phyloP scores from a whole-genome alignment of 306 rosid species.

The Biancaea sappan region DNA sequence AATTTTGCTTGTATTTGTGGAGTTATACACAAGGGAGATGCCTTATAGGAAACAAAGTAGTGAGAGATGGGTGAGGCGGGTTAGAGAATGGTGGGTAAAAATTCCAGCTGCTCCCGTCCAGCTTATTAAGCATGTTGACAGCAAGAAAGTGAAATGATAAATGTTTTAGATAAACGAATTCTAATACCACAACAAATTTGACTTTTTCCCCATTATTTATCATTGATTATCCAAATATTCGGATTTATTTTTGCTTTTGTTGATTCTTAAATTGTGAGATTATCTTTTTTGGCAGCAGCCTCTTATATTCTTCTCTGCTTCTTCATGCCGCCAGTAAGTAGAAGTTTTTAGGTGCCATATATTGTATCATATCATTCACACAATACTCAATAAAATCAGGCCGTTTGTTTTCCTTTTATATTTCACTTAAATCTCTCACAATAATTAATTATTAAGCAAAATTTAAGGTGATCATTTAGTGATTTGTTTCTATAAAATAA shows the following conservation, averaged over 20 bases:
- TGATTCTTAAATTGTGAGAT: background rate
- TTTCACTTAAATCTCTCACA: too few relatives aligned
- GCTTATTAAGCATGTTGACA: conserved; percentile 61
- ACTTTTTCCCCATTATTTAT: conserved; percentile 14
- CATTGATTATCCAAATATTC: background rate
- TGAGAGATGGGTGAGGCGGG: conserved; percentile 59
- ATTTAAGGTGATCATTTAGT: too few relatives aligned
- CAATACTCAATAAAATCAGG: too few relatives aligned
- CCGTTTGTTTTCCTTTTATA: too few relatives aligned
- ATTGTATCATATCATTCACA: too few relatives aligned
- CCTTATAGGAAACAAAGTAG: conserved; percentile 80
- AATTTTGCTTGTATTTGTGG: conserved; percentile 54
- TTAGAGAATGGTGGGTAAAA: conserved; percentile 92
- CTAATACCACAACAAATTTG: background rate
- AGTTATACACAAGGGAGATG: conserved; percentile 81
- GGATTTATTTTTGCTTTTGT: conserved; percentile 19
- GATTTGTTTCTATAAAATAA: too few relatives aligned
- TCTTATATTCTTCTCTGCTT: conserved; percentile 19
- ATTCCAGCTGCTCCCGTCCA: conserved; percentile 98
- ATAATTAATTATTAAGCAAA: too few relatives aligned
- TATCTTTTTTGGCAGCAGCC: conserved; percentile 7
- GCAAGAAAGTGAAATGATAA: conserved; percentile 68
- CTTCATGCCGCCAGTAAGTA: too few relatives aligned
- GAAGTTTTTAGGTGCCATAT: too few relatives aligned
- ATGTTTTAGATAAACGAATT: background rate